Evolutionary conservation across 345 rosid genomes (phyloP).

Genomic region (Salix purpurea): DNA sequence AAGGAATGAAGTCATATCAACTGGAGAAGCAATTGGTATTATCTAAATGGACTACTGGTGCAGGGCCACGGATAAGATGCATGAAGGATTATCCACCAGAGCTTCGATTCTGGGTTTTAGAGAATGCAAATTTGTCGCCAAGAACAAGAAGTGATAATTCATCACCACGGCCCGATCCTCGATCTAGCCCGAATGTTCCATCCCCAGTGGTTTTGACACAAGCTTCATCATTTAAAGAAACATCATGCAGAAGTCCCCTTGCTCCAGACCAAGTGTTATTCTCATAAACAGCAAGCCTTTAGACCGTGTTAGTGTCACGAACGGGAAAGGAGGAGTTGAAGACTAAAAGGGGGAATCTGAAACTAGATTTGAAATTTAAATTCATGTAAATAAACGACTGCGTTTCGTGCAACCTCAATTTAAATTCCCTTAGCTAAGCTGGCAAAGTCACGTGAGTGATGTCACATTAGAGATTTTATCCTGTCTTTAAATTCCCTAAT

Average conservation of each 20-base stretch:
- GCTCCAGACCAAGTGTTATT: constrained; percentile 6
- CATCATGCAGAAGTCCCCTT: constrained; percentile 24
- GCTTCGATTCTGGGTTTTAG: constrained; percentile 65
- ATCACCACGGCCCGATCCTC: constrained; percentile 16
- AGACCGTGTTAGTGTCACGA: not conserved
- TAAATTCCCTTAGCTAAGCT: too few relatives aligned
- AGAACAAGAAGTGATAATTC: constrained; percentile 23
- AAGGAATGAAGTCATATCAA: constrained; percentile 64
- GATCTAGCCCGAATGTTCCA: constrained; percentile 8
- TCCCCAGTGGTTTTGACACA: not conserved
- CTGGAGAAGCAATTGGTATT: constrained; percentile 58
- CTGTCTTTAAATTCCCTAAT: too few relatives aligned
- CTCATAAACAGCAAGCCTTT: constrained; percentile 11
- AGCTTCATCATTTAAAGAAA: constrained; percentile 13
- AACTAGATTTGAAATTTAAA: too few relatives aligned
- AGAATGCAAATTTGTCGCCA: constrained; percentile 73
- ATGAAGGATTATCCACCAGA: constrained; percentile 93
- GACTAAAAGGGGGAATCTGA: too few relatives aligned
- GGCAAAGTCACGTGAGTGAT: too few relatives aligned
- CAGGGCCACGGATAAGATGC: constrained; percentile 90
- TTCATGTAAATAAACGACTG: too few relatives aligned
- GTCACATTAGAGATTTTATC: too few relatives aligned
- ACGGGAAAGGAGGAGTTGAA: too few relatives aligned
- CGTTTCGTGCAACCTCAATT: too few relatives aligned
- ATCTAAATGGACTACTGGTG: constrained; percentile 88